Evolutionary conservation across 768 basidiomycete genomes (phyloP), one percentile per base, ranked within the genome.

Genomic region (Multifurca ochricompacta): DNA sequence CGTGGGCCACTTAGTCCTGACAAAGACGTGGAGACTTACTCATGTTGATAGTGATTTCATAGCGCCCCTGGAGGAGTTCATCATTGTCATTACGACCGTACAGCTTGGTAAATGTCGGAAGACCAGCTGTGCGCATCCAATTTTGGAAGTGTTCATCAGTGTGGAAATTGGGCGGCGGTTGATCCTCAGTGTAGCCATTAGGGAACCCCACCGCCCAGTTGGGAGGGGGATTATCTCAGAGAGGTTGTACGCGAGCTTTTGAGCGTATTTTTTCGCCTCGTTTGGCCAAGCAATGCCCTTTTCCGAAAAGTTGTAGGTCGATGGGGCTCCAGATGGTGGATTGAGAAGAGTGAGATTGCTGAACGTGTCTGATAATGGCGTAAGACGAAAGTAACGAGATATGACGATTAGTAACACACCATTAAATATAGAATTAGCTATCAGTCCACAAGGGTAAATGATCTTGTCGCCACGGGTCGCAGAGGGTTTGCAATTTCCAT

Each of bases 81-180:
- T 85, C 76, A 27, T 80, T 68, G 64, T 98, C 94, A 66, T 97
- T 98, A 59, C 95, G 77, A 14, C 87, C 93, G 65, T 87, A 97
- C 19, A 99, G 73, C 71, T 99, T 98, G 30, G 91, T 84, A 69
- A 99, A 99, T 6, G 95, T 97, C 8, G 96, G 96, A 43, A 98
- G 70, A 11, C 95, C 96, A 1, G 96, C 91, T 2, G 94, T 96
- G 54, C 95, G 81, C 96, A 99, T 99, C 96, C 96, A 99, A 66
- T 95, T 94, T 70, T 98, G 95, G 75, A 99, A 98, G 63, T 89
- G 93, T 69, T 97, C 89, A 64, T 98, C 85, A 2, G 62, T 60
- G 48, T 74, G 71, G 32, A 98, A 73, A 65, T 96, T 72, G 1
- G 92, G 94, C 18, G 85, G 82, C 14, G 78, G 79, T 58, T 75